Base-by-base conservation (phyloP, 1,284 basidiomycete species). In the Irpex sp. region DNA sequence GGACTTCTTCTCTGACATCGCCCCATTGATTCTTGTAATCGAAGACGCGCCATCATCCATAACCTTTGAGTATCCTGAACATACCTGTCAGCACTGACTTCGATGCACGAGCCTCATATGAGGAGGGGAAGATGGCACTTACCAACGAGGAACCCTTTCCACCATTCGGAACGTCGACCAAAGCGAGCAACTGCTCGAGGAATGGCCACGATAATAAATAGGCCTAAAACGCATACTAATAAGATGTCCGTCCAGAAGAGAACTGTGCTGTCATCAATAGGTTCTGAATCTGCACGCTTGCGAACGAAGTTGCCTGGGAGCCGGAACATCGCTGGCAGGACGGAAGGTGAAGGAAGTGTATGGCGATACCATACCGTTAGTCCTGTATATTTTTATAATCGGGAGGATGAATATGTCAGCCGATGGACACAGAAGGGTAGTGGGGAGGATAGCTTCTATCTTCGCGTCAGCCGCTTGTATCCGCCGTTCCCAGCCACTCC, bases 161-260 rank as follows among this genome's bases (percentile, higher is more conserved):
- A 31, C 63, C 63, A 64, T 19, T 61, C 59, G 3, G 52, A 48
- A 15, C 59, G 52, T 9, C 13, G 3, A 7, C 34, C n/a, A 26
- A 64, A 54, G 19, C 54, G 51, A 34, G 19, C 38, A 19, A 58
- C n/a, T 15, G 37, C 15, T 13, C 54, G 55, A 11, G 59, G 63
- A 3, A 58, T 7, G 1, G 48, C 5, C 6, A 34, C 21, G 5
- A 64, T 13, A 17, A 55, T 44, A 38, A 58, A 36, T n/a, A 64
- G 7, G 15, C 47, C 59, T 19, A 64, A 47, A 4, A 26, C 26
- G 21, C 38, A 15, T 17, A 64, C 40, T 8, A 61, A 26, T 15
- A 47, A 51, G 37, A 64, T 54, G 37, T 64, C 59, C 4, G 44
- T 55, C 63, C 63, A 64, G 15, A 61, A 58, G 4, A 64, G 54